Evolutionary conservation across 75 land plant species (phyloP).

Genomic region (Ceratopteris richardii): DNA sequence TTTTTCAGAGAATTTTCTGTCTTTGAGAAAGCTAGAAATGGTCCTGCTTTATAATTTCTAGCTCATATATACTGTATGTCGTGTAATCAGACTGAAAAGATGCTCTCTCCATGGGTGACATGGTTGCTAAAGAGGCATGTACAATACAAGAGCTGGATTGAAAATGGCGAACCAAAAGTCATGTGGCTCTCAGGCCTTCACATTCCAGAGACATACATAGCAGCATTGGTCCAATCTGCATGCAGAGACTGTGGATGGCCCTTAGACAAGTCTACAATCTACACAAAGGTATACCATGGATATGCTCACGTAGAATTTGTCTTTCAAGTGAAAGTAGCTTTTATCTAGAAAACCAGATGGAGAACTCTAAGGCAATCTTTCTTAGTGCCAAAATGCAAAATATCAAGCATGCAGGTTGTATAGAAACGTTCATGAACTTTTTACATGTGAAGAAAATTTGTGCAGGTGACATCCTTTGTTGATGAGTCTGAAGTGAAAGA

Average conservation of each 20-base stretch:
- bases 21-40: too few relatives aligned
- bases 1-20: too few relatives aligned
- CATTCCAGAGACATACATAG: constrained; percentile 32
- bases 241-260: constrained; percentile 34
- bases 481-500: constrained; percentile 8
- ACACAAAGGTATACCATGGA: constrained; percentile 16
- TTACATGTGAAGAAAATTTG: too few relatives aligned
- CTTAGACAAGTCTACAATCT: constrained; percentile 22
- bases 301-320: too few relatives aligned
- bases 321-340: too few relatives aligned
- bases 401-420: too few relatives aligned
- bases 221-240: constrained; percentile 31
- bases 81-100: constrained; percentile 25
- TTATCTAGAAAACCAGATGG: too few relatives aligned
- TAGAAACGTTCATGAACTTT: too few relatives aligned
- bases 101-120: constrained; percentile 27
- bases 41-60: too few relatives aligned
- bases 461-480: constrained; percentile 19
- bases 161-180: constrained; percentile 27
- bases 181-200: constrained; percentile 39
- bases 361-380: too few relatives aligned
- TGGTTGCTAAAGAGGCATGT: constrained; percentile 27
- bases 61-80: too few relatives aligned
- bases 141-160: constrained; percentile 24
- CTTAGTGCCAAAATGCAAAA: too few relatives aligned